phyloP scores from a whole-genome alignment of 2,329 filamentous ascomycete genomes.

The Tolypocladium endophyticum region DNA sequence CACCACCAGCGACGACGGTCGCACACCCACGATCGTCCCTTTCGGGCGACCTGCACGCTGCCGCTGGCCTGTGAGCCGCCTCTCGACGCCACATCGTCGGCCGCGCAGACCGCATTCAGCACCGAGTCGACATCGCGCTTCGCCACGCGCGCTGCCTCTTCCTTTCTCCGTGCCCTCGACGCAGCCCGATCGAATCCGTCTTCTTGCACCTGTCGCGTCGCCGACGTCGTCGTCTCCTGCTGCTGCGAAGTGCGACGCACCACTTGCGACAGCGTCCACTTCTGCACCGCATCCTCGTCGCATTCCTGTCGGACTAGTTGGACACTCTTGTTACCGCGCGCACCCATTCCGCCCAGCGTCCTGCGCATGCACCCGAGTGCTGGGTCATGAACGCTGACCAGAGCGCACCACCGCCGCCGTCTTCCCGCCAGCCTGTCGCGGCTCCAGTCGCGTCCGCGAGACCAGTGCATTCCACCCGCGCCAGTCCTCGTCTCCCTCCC shows the following conservation, averaged over 20 bases:
- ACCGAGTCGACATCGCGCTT: neutral
- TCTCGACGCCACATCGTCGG: slow-evolving; percentile 1
- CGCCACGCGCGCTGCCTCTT: neutral
- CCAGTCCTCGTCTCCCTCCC: slow-evolving; percentile 19
- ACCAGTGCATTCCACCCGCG: slow-evolving; percentile 16
- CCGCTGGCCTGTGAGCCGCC: neutral
- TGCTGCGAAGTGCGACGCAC: neutral
- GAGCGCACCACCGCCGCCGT: slow-evolving; percentile 7
- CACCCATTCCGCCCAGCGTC: neutral
- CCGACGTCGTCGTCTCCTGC: neutral
- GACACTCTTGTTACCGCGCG: neutral
- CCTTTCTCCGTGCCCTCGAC: neutral
- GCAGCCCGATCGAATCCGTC: neutral
- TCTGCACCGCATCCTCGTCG: slow-evolving; percentile 1
- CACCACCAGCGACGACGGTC: neutral
- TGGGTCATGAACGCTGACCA: slow-evolving; percentile 19
- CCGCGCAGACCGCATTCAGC: slow-evolving; percentile 1
- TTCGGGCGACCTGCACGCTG: neutral
- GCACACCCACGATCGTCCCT: neutral
- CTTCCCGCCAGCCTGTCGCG: slow-evolving; percentile 10
- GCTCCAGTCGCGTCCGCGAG: slow-evolving; percentile 14
- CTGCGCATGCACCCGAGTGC: slow-evolving; percentile 14
- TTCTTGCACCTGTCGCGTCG: neutral
- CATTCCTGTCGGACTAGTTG: neutral
- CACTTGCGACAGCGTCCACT: neutral